Percentiles rank a stretch among this genome's conserved stretches.
Conservation (phyloP, 805 yeast genomes). For the Kodamaea lidongshanica region DNA sequence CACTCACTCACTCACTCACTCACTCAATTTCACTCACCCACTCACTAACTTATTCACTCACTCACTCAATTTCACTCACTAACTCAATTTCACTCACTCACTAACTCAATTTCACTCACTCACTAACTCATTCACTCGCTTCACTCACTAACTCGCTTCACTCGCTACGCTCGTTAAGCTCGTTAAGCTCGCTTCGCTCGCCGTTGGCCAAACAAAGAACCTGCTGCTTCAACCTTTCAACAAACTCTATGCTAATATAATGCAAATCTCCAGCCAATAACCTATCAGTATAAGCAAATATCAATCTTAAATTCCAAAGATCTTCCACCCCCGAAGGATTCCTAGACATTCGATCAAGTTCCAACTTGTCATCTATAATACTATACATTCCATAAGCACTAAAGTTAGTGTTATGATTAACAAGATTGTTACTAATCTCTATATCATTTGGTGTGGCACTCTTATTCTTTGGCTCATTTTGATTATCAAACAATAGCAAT, state of each 20-base stretch:
- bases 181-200: no score
- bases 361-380: conserved; percentile 50
- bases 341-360: conserved; percentile 38
- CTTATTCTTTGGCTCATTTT: not conserved
- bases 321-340: conserved; percentile 45
- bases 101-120: no score
- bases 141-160: no score
- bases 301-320: conserved; percentile 55
- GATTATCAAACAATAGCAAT: conserved; percentile 22
- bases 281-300: conserved; percentile 56
- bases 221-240: conserved; percentile 46
- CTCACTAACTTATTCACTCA: no score
- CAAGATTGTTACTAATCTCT: conserved; percentile 3
- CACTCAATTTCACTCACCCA: no score
- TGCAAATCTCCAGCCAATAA: conserved; percentile 30
- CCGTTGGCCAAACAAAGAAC: conserved; percentile 35
- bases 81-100: no score
- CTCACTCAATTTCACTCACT: no score
- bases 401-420: not conserved
- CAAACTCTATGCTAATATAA: conserved; percentile 44
- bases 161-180: no score
- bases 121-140: no score
- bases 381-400: conserved; percentile 22
- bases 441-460: conserved; percentile 2
- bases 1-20: no score